Percentiles rank a stretch among this genome's conserved stretches.
Conservation (phyloP, 2,329 filamentous ascomycete species). For the Cladosporium sp. region DNA sequence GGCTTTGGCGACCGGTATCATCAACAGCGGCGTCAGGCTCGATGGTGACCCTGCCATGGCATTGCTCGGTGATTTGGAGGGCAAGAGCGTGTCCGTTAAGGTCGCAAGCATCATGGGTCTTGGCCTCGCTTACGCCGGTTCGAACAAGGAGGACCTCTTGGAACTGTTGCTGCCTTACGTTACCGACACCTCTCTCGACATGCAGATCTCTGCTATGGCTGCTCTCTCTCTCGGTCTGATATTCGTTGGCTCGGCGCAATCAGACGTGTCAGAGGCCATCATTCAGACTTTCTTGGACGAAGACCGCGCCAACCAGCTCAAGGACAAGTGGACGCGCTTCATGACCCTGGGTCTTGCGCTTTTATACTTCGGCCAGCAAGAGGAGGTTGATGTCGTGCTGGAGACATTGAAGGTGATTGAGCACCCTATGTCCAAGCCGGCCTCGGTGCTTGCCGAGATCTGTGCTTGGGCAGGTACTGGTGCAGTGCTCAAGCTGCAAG, state of each 20-base stretch:
- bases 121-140: slow-evolving; percentile 89
- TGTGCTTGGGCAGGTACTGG: slow-evolving; percentile 98
- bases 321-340: slow-evolving; percentile 98
- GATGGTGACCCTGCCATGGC: slow-evolving; percentile 90
- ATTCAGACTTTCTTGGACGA: slow-evolving; percentile 92
- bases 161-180: slow-evolving; percentile 84
- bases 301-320: slow-evolving; percentile 82
- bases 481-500: slow-evolving; percentile 93
- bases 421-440: slow-evolving; percentile 95
- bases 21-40: slow-evolving; percentile 86
- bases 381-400: slow-evolving; percentile 96
- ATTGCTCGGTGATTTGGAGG: slow-evolving; percentile 75
- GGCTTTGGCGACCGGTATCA: slow-evolving; percentile 88
- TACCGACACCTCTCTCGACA: slow-evolving; percentile 75
- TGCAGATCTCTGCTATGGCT: slow-evolving; percentile 96
- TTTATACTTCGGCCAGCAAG: slow-evolving; percentile 92
- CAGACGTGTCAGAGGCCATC: slow-evolving; percentile 87
- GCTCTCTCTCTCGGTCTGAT: slow-evolving; percentile 85
- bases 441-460: slow-evolving; percentile 87
- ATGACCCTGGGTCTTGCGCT: slow-evolving; percentile 90
- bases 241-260: slow-evolving; percentile 87
- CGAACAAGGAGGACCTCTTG: slow-evolving; percentile 84
- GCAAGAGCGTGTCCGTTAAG: slow-evolving; percentile 71
- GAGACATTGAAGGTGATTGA: slow-evolving; percentile 97
- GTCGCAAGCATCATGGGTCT: slow-evolving; percentile 93